A percentile compares a stretch with the other conserved stretches of the same genome.
These are phyloP conservation scores for Neurospora africana DNA, from an alignment of 495 filamentous ascomycete species.

Conservation along the genomic window DNA sequence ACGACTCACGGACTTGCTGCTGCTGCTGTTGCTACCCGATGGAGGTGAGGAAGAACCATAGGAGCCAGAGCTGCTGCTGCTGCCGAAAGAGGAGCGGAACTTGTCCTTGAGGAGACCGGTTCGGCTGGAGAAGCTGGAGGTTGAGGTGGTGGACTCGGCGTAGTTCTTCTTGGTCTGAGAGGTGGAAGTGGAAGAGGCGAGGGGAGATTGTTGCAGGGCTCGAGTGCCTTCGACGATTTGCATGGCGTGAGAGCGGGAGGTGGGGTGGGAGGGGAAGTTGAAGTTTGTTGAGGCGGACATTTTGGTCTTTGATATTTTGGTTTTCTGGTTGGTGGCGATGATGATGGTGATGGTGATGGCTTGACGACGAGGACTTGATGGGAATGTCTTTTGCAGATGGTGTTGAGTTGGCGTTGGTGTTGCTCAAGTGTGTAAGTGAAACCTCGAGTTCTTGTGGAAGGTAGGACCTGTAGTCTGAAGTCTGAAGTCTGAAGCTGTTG, in stretches of 20 bases:
- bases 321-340: neutral
- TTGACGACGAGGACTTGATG: neutral
- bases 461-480: neutral
- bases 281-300: neutral
- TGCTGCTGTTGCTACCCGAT: neutral
- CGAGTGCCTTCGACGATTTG: neutral
- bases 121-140: slow-evolving; percentile 12
- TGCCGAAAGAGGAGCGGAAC: neutral
- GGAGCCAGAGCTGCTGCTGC: neutral
- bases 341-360: neutral
- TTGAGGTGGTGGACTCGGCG: neutral
- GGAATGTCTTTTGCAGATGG: neutral
- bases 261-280: neutral
- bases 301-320: neutral
- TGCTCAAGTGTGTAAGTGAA: neutral
- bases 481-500: neutral
- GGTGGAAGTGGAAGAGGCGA: neutral
- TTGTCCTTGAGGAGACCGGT: slow-evolving; percentile 14
- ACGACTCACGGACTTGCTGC: neutral
- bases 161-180: slow-evolving; percentile 7
- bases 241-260: neutral
- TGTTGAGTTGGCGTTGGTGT: neutral
- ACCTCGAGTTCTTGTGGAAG: neutral
- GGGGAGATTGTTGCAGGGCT: neutral
- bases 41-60: neutral